Conservation (phyloP, 2,329 filamentous ascomycete species). For the Penicillium fuscoglaucum region DNA sequence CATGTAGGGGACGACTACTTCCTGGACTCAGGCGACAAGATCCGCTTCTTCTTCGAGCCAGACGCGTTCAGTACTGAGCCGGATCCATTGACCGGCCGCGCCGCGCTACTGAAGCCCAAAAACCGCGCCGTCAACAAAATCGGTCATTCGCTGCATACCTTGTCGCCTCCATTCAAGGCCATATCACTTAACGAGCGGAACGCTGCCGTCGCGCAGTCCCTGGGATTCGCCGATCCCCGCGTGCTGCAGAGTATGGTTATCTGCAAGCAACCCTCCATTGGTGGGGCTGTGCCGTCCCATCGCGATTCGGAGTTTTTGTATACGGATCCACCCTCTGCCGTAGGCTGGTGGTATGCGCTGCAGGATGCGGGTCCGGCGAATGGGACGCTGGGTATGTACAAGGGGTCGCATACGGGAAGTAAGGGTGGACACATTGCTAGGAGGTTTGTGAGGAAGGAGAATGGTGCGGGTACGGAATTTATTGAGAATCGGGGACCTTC, state of each 20-base stretch:
- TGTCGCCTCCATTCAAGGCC: slow-evolving; percentile 65
- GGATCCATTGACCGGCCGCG: slow-evolving; percentile 49
- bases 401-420: slow-evolving; percentile 65
- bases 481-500: slow-evolving; percentile 64
- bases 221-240: slow-evolving; percentile 75
- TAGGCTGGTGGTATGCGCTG: slow-evolving; percentile 96
- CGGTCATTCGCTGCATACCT: slow-evolving; percentile 71
- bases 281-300: slow-evolving; percentile 84
- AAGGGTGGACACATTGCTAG: slow-evolving; percentile 67
- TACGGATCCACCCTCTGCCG: slow-evolving; percentile 81
- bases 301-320: slow-evolving; percentile 93
- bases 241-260: slow-evolving; percentile 95
- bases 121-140: slow-evolving; percentile 86
- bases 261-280: slow-evolving; percentile 96
- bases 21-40: slow-evolving; percentile 81
- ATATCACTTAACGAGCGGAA: slow-evolving; percentile 52
- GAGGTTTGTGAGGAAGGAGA: slow-evolving; percentile 69
- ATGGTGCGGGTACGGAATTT: slow-evolving; percentile 64
- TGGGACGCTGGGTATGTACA: slow-evolving; percentile 83
- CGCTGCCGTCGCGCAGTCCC: slow-evolving; percentile 64
- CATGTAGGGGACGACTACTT: slow-evolving; percentile 97
- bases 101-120: slow-evolving; percentile 74
- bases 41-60: slow-evolving; percentile 97
- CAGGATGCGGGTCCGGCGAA: slow-evolving; percentile 87
- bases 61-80: slow-evolving; percentile 66